Base-by-base conservation (phyloP, 1,284 basidiomycete species). In the Sporisorium exsertum region DNA sequence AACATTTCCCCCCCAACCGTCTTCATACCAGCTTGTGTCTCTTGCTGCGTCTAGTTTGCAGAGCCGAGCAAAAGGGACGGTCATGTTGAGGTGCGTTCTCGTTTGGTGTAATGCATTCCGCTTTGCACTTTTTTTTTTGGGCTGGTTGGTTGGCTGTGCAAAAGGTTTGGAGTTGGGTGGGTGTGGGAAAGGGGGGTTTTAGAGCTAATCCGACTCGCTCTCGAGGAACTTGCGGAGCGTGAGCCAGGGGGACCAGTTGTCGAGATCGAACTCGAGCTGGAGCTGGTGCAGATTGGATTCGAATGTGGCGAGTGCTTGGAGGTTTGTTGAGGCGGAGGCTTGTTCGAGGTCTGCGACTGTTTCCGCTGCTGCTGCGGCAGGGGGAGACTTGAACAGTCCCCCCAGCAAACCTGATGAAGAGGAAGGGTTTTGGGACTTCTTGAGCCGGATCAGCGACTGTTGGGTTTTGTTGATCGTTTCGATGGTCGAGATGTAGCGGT, bases 391-490 rank as follows among this genome's bases (percentile, higher is more conserved):
- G 62, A 72, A 69, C 1, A 72, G 18, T 3, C 61, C 46, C 8
- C 33, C 56, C 1, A 68, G 35, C 0, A 60, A n/a, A 5, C 58
- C 59, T 8, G 20, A 12, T 9, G 27, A 16, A 4, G 51, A 42
- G 1, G 60, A 12, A 4, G 55, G 40, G 20, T 15, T 8, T 40
- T 72, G 73, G 6, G 58, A 58, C 27, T 75, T 78, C 54, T 84
- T 84, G 15, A 85, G 66, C 2, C 82, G 69, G 33, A 73, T 79
- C 12, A 85, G 61, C 10, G 74, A 79, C 47, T 79, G 81, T 58
- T 80, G 79, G 49, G 82, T 85, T 42, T 81, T 79, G 61, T 69
- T 77, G 58, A 83, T 78, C 2, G 82, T 82, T 33, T 74, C 67
- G 9, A 85, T 55, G 1, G 78, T 72, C 3, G 64, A 35, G 0